phyloP scores from a whole-genome alignment of 306 rosid genomes.

The Lablab purpureus region DNA sequence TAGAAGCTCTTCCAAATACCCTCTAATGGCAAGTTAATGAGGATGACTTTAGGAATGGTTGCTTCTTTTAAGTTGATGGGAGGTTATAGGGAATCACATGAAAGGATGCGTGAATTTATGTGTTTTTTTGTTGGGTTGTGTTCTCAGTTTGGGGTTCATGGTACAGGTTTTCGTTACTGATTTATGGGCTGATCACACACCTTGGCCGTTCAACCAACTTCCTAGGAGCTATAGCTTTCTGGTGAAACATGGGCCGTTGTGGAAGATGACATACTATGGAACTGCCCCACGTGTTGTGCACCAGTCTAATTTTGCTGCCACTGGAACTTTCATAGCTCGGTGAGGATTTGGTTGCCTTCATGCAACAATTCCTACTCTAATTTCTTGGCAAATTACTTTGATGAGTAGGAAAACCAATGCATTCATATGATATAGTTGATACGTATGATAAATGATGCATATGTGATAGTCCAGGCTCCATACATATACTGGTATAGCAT shows the following conservation, averaged over 20 bases:
- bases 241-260: conserved; percentile 89
- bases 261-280: conserved; percentile 93
- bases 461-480: neutral
- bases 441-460: neutral
- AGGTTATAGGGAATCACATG: conserved; percentile 6
- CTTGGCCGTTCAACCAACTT: conserved; percentile 98
- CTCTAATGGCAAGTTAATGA: neutral
- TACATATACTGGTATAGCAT: conserved; percentile 16
- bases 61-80: conserved; percentile 38
- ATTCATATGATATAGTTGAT: neutral
- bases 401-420: neutral
- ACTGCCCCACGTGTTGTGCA: conserved; percentile 89
- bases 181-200: conserved; percentile 97
- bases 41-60: conserved; percentile 10
- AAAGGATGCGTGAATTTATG: neutral
- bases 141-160: conserved; percentile 23
- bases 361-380: neutral
- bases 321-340: conserved; percentile 97
- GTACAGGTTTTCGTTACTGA: conserved; percentile 91
- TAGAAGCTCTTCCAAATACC: neutral
- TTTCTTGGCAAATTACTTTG: conserved; percentile 12
- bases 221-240: conserved; percentile 97
- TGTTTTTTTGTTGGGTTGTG: conserved; percentile 18
- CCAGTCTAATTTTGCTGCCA: conserved; percentile 91
- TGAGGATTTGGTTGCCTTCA: conserved; percentile 47